Base-by-base conservation (phyloP, 768 basidiomycete species). In the Coprinellus aureogranulatus region DNA sequence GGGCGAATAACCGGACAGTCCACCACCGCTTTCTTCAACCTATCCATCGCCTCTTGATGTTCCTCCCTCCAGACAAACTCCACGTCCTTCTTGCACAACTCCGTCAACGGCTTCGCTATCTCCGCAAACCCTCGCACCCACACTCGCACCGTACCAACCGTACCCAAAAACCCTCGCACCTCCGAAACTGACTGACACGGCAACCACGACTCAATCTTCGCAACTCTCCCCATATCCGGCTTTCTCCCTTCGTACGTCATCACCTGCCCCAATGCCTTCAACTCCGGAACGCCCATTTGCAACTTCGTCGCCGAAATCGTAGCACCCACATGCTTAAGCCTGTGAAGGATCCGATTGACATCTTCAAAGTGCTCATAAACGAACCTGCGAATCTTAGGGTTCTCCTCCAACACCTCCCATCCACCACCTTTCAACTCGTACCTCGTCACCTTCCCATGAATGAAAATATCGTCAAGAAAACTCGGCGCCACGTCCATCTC, bases 311-410 rank as follows among this genome's bases (percentile, higher is more conserved):
- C 64, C 2, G 65, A 69, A 37, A 71, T 67, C 3, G 71, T 75
- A 0, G 61, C 70, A 4, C 74, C 70, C 3, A 58, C 54, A 37
- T 64, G 59, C 26, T 64, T 68, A 3, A 78, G 64, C 1, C 67
- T 53, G 27, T 72, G 68, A 0, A 77, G 58, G 12, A 78, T 59
- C 2, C 71, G 59, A 52, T 79, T 72, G 23, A 75, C 53, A 44
- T 70, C 65, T 3, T 66, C 23, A 1, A 72, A 60, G 58, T 78
- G 75, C 46, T 79, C 72, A 65, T 68, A 77, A 0, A 79, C 65
- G 45, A 80, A 80, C 0, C 63, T 45, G 2, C 63, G 53, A 12
- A 58, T 59, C 0, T 20, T 34, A 6, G 52, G 58, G 22, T 59
- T 59, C n/a, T 49, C 58, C n/a, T 52, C 28, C 1, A 54, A 47